These are phyloP conservation scores for Yamadazyma mexicana DNA, from an alignment of 1,139 yeast species.

Conservation along the genomic window DNA sequence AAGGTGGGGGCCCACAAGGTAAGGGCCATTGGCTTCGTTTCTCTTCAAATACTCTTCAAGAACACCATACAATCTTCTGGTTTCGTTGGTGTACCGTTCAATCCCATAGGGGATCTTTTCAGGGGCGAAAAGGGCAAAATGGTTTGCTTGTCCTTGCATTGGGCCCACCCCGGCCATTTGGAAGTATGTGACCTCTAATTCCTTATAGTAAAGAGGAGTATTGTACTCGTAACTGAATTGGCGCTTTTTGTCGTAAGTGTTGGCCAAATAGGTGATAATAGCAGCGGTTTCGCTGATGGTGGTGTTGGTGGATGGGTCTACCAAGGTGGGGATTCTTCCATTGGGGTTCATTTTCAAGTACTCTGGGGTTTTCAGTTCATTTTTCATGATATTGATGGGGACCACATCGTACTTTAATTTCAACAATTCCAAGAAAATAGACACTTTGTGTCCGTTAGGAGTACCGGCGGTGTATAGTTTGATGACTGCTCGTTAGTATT, in stretches of 20 bases:
- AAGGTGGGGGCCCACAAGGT: slow-evolving; percentile 56
- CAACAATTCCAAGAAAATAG: slow-evolving; percentile 49
- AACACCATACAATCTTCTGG: slow-evolving; percentile 53
- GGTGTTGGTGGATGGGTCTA: slow-evolving; percentile 45
- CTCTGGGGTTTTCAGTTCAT: slow-evolving; percentile 51
- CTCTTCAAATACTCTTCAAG: slow-evolving; percentile 46
- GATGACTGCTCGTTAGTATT: too few relatives aligned
- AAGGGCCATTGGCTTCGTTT: slow-evolving; percentile 43
- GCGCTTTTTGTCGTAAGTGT: slow-evolving; percentile 54
- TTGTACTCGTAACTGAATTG: slow-evolving; percentile 48
- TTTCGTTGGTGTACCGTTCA: slow-evolving; percentile 51
- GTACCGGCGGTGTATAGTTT: slow-evolving; percentile 44
- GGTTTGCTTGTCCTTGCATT: slow-evolving; percentile 58
- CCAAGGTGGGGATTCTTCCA: slow-evolving; percentile 63
- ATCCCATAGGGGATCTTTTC: slow-evolving; percentile 54
- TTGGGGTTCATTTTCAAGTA: slow-evolving; percentile 56
- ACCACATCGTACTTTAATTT: slow-evolving; percentile 48
- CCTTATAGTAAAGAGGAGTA: slow-evolving; percentile 48
- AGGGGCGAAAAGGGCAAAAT: slow-evolving; percentile 42
- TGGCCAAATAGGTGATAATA: slow-evolving; percentile 55
- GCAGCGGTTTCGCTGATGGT: slow-evolving; percentile 61
- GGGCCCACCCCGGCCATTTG: slow-evolving; percentile 64
- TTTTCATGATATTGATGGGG: slow-evolving; percentile 37
- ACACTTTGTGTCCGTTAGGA: slow-evolving; percentile 57
- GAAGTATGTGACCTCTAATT: slow-evolving; percentile 52